Conservation (phyloP, 164 flowering plant genomes). For the Aristolochia contorta region DNA sequence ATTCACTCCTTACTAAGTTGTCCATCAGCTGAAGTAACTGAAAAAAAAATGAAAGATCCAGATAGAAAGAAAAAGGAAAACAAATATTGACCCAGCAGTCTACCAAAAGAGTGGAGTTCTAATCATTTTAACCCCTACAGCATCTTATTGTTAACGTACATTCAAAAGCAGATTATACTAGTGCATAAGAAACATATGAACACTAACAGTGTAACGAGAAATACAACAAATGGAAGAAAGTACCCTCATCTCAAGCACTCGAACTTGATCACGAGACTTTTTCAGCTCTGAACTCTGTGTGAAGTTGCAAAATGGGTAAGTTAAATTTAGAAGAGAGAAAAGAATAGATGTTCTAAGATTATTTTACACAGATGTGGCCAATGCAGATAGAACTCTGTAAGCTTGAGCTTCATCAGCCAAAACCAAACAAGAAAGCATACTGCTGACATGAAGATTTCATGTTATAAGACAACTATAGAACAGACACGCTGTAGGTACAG, state of each 20-base stretch:
- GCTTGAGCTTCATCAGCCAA: too few relatives aligned
- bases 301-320: too few relatives aligned
- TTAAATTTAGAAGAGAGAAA: too few relatives aligned
- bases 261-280: slow-evolving; percentile 55
- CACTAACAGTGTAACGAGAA: neutral
- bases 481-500: too few relatives aligned
- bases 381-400: too few relatives aligned
- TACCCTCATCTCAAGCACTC: slow-evolving; percentile 67
- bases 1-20: slow-evolving; percentile 46
- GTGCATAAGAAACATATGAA: neutral
- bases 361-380: too few relatives aligned
- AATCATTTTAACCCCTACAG: neutral
- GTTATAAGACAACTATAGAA: too few relatives aligned
- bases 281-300: slow-evolving; percentile 53
- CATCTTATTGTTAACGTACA: neutral
- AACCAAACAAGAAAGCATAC: too few relatives aligned
- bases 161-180: neutral
- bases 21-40: slow-evolving; percentile 77
- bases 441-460: too few relatives aligned
- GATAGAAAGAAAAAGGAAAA: neutral
- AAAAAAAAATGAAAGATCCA: slow-evolving; percentile 9
- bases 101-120: neutral
- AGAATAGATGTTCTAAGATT: too few relatives aligned
- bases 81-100: neutral
- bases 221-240: neutral